Conservation (phyloP, 2,329 filamentous ascomycete species). For the Metarhizium sp. region DNA sequence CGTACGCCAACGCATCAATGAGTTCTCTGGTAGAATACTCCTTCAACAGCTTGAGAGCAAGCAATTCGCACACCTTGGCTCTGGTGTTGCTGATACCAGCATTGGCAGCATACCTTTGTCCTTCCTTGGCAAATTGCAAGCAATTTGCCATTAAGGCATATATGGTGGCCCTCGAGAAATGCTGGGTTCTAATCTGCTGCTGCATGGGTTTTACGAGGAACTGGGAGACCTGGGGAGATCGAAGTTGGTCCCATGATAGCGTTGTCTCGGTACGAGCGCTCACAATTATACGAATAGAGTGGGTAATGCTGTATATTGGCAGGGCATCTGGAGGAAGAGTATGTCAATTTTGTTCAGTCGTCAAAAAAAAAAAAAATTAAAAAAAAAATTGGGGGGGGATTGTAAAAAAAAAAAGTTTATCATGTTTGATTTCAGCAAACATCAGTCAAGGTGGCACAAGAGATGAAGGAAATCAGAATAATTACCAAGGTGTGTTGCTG, state of each 20-base stretch:
- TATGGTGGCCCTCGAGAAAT: conserved; percentile 78
- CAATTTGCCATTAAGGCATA: conserved; percentile 92
- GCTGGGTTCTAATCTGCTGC: conserved; percentile 71
- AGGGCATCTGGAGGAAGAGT: conserved; percentile 55
- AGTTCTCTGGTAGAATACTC: conserved; percentile 84
- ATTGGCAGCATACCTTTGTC: conserved; percentile 71
- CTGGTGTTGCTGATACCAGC: conserved; percentile 76
- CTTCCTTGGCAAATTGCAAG: conserved; percentile 85
- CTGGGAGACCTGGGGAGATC: conserved; percentile 92
- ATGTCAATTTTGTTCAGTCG: neutral
- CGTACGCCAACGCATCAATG: conserved; percentile 89
- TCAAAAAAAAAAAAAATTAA: neutral
- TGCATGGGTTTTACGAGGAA: conserved; percentile 95
- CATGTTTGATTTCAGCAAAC: neutral
- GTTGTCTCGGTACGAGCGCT: conserved; percentile 83
- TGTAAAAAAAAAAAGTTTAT: neutral
- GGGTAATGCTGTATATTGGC: conserved; percentile 83
- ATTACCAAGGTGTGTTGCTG: conserved; percentile 64
- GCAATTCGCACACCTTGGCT: conserved; percentile 79
- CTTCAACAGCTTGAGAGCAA: conserved; percentile 81
- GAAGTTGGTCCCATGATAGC: conserved; percentile 86
- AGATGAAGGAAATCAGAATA: neutral
- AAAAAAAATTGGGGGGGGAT: neutral
- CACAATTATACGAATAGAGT: conserved; percentile 79
- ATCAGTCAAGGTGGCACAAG: neutral